Conservation (phyloP, 768 basidiomycete species). For the Jaapia argillacea region DNA sequence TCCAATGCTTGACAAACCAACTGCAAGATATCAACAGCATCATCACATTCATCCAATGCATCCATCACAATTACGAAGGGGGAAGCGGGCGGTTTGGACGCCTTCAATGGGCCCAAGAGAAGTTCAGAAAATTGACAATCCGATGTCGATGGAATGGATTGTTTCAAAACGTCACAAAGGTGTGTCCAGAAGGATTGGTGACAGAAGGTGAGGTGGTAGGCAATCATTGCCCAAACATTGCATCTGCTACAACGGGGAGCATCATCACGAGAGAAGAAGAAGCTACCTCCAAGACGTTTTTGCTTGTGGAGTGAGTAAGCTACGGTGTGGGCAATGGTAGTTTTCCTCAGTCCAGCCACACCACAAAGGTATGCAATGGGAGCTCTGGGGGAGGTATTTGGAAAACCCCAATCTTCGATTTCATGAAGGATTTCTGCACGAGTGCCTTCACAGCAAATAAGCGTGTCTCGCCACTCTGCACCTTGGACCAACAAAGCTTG, state of each 20-base stretch:
- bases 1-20: no score
- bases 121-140: conserved; percentile 9
- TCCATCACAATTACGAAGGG: conserved; percentile 23
- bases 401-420: not conserved
- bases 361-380: conserved; percentile 22
- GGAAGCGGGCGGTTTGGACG: not conserved
- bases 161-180: not conserved
- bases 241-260: conserved; percentile 11
- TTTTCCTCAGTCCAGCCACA: conserved; percentile 27
- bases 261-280: conserved; percentile 19
- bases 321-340: conserved; percentile 26
- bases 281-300: conserved; percentile 21
- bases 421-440: not conserved
- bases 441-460: not conserved
- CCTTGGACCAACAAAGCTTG: not conserved
- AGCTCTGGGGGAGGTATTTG: not conserved
- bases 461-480: not conserved
- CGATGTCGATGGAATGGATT: not conserved
- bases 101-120: conserved; percentile 6
- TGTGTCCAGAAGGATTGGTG: conserved; percentile 5
- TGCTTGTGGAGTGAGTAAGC: conserved; percentile 12
- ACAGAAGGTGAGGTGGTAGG: conserved; percentile 17
- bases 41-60: conserved; percentile 25
- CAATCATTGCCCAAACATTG: conserved; percentile 22
- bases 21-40: not conserved